Percentiles rank a stretch among this genome's conserved stretches.
These are phyloP conservation scores for Taphrina confusa DNA, from an alignment of 1,139 yeast genomes.

Conservation along the genomic window DNA sequence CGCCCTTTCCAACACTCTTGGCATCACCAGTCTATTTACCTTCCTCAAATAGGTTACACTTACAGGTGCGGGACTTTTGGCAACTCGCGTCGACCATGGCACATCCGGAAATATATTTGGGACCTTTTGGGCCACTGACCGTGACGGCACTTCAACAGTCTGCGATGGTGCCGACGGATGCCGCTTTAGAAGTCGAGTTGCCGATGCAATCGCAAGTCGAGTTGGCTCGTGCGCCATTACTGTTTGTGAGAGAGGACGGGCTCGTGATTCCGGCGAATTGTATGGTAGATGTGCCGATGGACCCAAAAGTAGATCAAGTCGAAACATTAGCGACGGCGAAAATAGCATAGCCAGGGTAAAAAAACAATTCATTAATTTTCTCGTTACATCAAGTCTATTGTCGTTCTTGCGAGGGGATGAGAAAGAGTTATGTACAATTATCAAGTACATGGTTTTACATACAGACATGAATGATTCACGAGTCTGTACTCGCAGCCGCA, in stretches of 20 bases:
- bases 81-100: conserved; percentile 4
- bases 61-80: conserved; percentile 24
- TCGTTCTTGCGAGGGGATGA: no score
- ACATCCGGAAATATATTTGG: conserved; percentile 26
- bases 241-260: conserved; percentile 31
- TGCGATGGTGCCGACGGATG: neutral
- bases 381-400: no score
- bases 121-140: conserved; percentile 25
- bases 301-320: no score
- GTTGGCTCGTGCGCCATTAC: conserved; percentile 1
- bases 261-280: conserved; percentile 19
- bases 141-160: conserved; percentile 23
- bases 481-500: neutral
- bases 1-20: conserved; percentile 31
- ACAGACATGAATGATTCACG: no score
- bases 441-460: neutral
- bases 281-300: conserved; percentile 12
- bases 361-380: no score
- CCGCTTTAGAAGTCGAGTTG: conserved; percentile 27
- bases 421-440: no score
- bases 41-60: conserved; percentile 15
- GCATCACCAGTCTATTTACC: conserved; percentile 19
- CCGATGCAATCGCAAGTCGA: conserved; percentile 6
- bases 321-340: no score
- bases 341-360: no score